Percentiles rank a stretch among this genome's conserved stretches.
Conservation (phyloP, 2,329 filamentous ascomycete species). For the Colletotrichum phormii region DNA sequence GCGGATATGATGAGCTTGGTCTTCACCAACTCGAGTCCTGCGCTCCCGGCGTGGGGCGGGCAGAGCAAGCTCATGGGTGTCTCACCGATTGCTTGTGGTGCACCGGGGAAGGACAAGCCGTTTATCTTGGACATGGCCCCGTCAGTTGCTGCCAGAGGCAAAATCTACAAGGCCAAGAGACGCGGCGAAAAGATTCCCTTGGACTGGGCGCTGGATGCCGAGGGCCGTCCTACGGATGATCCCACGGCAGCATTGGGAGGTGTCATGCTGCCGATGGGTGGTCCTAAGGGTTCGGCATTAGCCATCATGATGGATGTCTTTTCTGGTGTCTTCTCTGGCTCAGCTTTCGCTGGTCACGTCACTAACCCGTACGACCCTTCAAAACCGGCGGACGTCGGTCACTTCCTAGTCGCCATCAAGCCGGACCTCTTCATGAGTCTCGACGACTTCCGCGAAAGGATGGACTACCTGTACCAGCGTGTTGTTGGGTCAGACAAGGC, state of each 20-base stretch:
- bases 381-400: slow-evolving; percentile 76
- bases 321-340: slow-evolving; percentile 81
- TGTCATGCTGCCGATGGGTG: slow-evolving; percentile 88
- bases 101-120: slow-evolving; percentile 69
- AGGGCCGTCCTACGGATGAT: slow-evolving; percentile 78
- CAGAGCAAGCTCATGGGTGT: slow-evolving; percentile 78
- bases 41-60: slow-evolving; percentile 78
- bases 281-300: slow-evolving; percentile 82
- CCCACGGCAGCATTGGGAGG: slow-evolving; percentile 77
- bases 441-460: slow-evolving; percentile 75
- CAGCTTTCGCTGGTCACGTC: slow-evolving; percentile 82
- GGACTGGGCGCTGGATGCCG: slow-evolving; percentile 80
- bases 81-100: slow-evolving; percentile 80
- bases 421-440: slow-evolving; percentile 79
- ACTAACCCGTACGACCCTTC: slow-evolving; percentile 81
- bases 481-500: slow-evolving; percentile 67
- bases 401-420: slow-evolving; percentile 79
- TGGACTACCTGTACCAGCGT: slow-evolving; percentile 65
- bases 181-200: slow-evolving; percentile 76
- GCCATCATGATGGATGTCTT: slow-evolving; percentile 93
- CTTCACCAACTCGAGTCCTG: slow-evolving; percentile 79
- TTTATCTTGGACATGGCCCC: slow-evolving; percentile 85
- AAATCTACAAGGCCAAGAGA: slow-evolving; percentile 77
- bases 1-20: slow-evolving; percentile 77
- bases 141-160: slow-evolving; percentile 75